Conservation (phyloP, 1,284 basidiomycete genomes). For the Melampsora americana region DNA sequence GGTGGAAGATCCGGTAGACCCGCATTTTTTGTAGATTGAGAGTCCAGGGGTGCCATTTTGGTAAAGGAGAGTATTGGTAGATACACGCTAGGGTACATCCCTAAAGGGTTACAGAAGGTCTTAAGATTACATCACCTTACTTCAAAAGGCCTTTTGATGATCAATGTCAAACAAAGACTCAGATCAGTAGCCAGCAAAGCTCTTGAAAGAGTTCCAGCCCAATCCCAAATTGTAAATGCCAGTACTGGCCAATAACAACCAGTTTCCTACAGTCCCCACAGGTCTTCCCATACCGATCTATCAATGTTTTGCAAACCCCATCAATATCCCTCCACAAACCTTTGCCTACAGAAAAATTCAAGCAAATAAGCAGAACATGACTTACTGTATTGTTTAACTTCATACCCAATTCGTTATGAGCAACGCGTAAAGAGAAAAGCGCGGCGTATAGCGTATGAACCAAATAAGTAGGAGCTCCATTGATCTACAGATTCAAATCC, state of each 20-base stretch:
- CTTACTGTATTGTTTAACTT: neutral
- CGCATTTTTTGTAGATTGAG: no score
- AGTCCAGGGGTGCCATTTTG: no score
- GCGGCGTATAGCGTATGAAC: neutral
- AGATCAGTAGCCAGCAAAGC: conserved; percentile 3
- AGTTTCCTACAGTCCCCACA: neutral
- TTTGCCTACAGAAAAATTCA: neutral
- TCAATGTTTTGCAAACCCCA: neutral
- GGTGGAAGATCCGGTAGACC: no score
- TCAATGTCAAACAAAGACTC: no score
- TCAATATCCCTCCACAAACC: neutral
- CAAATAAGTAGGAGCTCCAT: conserved; percentile 1
- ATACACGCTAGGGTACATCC: no score
- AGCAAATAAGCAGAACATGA: neutral
- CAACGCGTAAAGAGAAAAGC: neutral
- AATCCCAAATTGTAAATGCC: neutral
- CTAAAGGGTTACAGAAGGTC: no score
- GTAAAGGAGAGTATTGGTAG: no score
- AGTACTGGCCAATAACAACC: neutral
- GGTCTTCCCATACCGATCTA: conserved; percentile 2
- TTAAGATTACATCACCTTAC: no score
- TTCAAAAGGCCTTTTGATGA: no score
- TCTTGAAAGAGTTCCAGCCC: neutral
- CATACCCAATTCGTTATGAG: conserved; percentile 4
- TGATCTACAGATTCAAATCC: neutral